These are phyloP conservation scores for Sabuloglossum arenarium DNA, from an alignment of 495 filamentous ascomycete genomes.

Conservation along the genomic window DNA sequence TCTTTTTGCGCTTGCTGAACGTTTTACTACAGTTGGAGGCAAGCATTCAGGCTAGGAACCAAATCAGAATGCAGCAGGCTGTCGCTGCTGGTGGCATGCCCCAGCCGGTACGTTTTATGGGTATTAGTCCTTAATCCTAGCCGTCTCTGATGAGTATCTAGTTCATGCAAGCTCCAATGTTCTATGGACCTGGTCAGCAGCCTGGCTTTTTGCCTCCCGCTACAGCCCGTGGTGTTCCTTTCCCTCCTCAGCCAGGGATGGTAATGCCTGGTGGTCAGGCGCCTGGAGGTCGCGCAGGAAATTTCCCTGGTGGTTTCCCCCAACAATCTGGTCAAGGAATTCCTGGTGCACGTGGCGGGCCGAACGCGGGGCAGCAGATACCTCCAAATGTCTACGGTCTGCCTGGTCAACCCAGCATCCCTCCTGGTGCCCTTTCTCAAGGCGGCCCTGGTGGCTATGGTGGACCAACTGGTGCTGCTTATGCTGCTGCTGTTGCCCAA, in stretches of 20 bases:
- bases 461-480: slow-evolving; percentile 14
- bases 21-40: slow-evolving; percentile 47
- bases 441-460: slow-evolving; percentile 10
- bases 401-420: slow-evolving; percentile 49
- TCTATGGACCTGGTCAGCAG: slow-evolving; percentile 74
- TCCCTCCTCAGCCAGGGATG: slow-evolving; percentile 63
- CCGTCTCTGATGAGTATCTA: slow-evolving; percentile 6
- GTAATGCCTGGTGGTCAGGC: slow-evolving; percentile 56
- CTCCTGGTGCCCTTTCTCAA: slow-evolving; percentile 29
- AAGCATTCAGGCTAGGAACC: slow-evolving; percentile 97
- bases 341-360: slow-evolving; percentile 53
- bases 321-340: slow-evolving; percentile 39
- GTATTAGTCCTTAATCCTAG: not conserved
- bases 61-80: slow-evolving; percentile 92
- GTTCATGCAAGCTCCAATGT: slow-evolving; percentile 69
- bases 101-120: slow-evolving; percentile 35
- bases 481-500: slow-evolving; percentile 16
- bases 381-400: slow-evolving; percentile 61
- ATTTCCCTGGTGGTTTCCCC: slow-evolving; percentile 59
- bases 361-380: slow-evolving; percentile 49
- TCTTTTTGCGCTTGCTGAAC: not conserved
- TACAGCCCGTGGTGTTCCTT: slow-evolving; percentile 56
- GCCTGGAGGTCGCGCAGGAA: slow-evolving; percentile 50
- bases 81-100: slow-evolving; percentile 84
- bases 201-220: slow-evolving; percentile 46